phyloP scores from a whole-genome alignment of 176 grass and related monocot species.

The Pontederia crassipes region DNA sequence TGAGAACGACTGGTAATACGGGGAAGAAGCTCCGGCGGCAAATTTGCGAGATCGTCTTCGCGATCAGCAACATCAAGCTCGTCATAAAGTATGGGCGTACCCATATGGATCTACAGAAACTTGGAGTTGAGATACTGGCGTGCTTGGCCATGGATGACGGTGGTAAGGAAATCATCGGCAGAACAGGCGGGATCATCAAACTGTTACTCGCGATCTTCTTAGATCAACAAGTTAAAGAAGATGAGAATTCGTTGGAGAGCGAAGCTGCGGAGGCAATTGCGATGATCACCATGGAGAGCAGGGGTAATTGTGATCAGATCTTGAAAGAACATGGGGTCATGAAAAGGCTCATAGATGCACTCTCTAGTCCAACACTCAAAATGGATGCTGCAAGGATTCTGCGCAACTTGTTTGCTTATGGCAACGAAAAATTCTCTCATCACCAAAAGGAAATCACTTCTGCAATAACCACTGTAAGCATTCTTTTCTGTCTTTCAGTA shows the following conservation, averaged over 20 bases:
- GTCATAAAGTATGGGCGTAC: slow-evolving; percentile 34
- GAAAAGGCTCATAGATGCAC: neutral
- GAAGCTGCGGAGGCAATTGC: slow-evolving; percentile 29
- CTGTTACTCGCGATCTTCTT: slow-evolving; percentile 5
- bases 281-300: slow-evolving; percentile 15
- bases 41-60: slow-evolving; percentile 42
- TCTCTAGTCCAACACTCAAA: neutral
- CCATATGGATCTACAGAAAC: slow-evolving; percentile 36
- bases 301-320: slow-evolving; percentile 10
- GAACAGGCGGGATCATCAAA: neutral
- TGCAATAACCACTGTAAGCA: slow-evolving; percentile 29
- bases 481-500: no score
- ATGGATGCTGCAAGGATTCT: slow-evolving; percentile 29
- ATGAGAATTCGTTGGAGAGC: neutral
- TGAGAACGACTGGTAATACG: slow-evolving; percentile 27
- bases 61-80: slow-evolving; percentile 50
- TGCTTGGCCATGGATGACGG: slow-evolving; percentile 39
- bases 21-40: slow-evolving; percentile 33
- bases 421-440: neutral
- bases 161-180: slow-evolving; percentile 24
- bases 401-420: slow-evolving; percentile 29
- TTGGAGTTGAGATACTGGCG: slow-evolving; percentile 46
- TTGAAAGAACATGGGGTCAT: slow-evolving; percentile 14
- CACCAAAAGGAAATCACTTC: neutral
- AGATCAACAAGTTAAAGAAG: neutral